Evolutionary conservation across 73 alveolate genomes (phyloP), one percentile per base, ranked within the genome.

Genomic region (Blepharisma japonicum): DNA sequence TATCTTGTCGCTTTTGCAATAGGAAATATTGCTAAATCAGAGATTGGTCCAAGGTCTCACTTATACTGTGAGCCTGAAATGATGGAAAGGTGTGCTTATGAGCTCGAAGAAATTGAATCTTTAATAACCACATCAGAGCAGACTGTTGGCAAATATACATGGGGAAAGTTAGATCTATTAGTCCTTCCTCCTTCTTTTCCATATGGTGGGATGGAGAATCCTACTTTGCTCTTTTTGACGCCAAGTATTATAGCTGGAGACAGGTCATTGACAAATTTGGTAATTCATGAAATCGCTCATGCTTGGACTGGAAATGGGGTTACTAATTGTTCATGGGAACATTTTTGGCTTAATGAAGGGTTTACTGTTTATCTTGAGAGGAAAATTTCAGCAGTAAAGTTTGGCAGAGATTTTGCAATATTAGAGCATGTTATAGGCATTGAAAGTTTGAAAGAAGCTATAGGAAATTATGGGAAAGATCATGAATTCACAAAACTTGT

Each of bases 191-290:
- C 97, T 45, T 90, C 97, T n/a, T 97, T 97, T 88, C 99, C 99
- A 21, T 92, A 83, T 68, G 99, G 99, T 2, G 99, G 99, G 8
- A 97, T 97, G 99, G 99, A 97, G 78, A 96, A 97, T 86, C 99
- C 99, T 9, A 91, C 91, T 47, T 86, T 96, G 68, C 96, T 99
- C n/a, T 97, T 95, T 84, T 97, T 94, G 49, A 88, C 98, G 49
- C 98, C 99, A 50, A 91, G 98, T 0, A 85, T 97, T 70, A 92
- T 97, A 48, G 97, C 96, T 25, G 99, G 99, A 0, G 99, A 97
- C 79, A 92, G 93, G 71, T 83, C 96, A 77, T 92, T 94, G 77
- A 91, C 93, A 8, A 82, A 86, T 68, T 95, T 95, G 18, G 94
- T 97, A 23, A 90, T 94, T 14, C 99, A 97, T 81, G 99, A 97